phyloP scores from a whole-genome alignment of 306 rosid species.

The Pterocarpus santalinus region DNA sequence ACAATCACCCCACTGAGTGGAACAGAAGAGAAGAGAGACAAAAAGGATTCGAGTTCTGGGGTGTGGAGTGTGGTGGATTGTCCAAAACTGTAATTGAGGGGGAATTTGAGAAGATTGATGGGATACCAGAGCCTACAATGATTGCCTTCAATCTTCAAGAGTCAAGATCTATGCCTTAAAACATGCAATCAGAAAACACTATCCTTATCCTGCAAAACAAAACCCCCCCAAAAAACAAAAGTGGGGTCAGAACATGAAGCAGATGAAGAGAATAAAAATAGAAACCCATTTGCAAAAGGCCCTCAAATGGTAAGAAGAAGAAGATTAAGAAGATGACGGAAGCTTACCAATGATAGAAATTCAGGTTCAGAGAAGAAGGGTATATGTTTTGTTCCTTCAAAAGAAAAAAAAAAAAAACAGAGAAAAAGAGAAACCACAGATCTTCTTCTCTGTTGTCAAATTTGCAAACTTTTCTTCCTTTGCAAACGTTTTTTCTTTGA shows the following conservation, averaged over 20 bases:
- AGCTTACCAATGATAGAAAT: slow-evolving; percentile 56
- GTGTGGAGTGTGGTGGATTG: neutral
- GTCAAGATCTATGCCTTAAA: slow-evolving; percentile 57
- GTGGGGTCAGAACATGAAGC: slow-evolving; percentile 30
- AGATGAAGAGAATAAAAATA: slow-evolving; percentile 4
- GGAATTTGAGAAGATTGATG: slow-evolving; percentile 6
- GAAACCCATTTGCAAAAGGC: slow-evolving; percentile 33
- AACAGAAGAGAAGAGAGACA: neutral
- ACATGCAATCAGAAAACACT: slow-evolving; percentile 1
- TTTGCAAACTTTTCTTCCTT: neutral
- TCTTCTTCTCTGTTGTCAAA: slow-evolving; percentile 44
- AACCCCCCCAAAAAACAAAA: neutral
- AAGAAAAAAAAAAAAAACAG: slow-evolving; percentile 6
- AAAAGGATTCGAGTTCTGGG: slow-evolving; percentile 11
- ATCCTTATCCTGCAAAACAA: slow-evolving; percentile 21
- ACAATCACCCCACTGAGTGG: neutral
- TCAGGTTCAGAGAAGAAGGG: slow-evolving; percentile 13
- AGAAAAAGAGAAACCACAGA: slow-evolving; percentile 46
- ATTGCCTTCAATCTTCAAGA: slow-evolving; percentile 53
- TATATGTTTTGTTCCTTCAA: neutral
- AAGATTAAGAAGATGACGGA: slow-evolving; percentile 24
- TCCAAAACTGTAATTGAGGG: slow-evolving; percentile 27
- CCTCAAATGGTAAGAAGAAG: slow-evolving; percentile 19
- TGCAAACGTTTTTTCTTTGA: neutral
- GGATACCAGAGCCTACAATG: slow-evolving; percentile 21